These are phyloP conservation scores for Auxenochlorella pyrenoidosa DNA, from an alignment of 139 green algal genomes.

Conservation along the genomic window DNA sequence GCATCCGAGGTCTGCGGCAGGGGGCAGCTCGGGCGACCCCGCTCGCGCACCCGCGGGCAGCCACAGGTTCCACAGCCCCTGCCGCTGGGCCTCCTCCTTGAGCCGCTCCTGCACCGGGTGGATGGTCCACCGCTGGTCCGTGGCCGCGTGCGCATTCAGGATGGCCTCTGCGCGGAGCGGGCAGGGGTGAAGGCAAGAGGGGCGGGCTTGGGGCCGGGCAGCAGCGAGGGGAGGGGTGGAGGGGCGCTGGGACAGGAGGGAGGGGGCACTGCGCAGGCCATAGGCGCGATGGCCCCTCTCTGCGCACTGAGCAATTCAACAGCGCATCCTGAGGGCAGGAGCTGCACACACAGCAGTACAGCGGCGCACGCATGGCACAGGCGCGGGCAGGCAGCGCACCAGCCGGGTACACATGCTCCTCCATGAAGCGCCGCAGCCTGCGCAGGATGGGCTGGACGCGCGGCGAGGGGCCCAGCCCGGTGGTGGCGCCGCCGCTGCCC, in stretches of 20 bases:
- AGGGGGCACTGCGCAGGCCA: too few relatives aligned
- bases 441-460: slow-evolving; percentile 54
- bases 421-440: slow-evolving; percentile 82
- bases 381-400: slow-evolving; percentile 50
- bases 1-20: too few relatives aligned
- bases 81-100: slow-evolving; percentile 75
- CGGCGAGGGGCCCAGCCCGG: slow-evolving; percentile 47
- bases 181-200: neutral
- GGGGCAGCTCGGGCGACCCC: too few relatives aligned
- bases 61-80: slow-evolving; percentile 98
- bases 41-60: slow-evolving; percentile 68
- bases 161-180: slow-evolving; percentile 31
- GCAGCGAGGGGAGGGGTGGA: too few relatives aligned
- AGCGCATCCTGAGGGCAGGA: too few relatives aligned
- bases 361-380: too few relatives aligned
- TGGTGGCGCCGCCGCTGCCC: neutral
- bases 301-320: too few relatives aligned
- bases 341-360: neutral
- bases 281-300: too few relatives aligned
- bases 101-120: slow-evolving; percentile 86
- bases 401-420: slow-evolving; percentile 76
- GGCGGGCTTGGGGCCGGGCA: neutral
- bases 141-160: slow-evolving; percentile 65
- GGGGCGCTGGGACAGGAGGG: too few relatives aligned
- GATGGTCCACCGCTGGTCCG: slow-evolving; percentile 73